A percentile compares a stretch with the other conserved stretches of the same genome.
Evolutionary conservation across 1,284 basidiomycete genomes (phyloP).

Genomic region (Schizophyllum amplum): DNA sequence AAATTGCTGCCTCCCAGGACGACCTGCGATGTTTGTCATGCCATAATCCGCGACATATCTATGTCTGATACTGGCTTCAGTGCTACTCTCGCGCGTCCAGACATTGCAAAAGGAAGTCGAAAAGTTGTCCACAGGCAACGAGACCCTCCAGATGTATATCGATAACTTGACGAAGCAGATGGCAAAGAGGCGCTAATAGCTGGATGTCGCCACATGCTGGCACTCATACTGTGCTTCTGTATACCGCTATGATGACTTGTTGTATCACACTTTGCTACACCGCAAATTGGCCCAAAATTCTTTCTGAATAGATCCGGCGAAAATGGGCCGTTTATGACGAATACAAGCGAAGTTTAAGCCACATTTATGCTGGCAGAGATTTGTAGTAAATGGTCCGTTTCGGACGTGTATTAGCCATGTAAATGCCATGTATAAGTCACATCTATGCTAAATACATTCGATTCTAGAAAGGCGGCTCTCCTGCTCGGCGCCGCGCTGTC

Average conservation of each 20-base stretch:
- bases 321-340: no score
- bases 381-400: no score
- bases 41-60: not conserved
- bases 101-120: slow-evolving; percentile 67
- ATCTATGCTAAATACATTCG: slow-evolving; percentile 54
- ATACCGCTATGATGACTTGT: no score
- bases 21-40: slow-evolving; percentile 56
- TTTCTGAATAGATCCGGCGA: no score
- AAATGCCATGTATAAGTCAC: slow-evolving; percentile 26
- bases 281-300: no score
- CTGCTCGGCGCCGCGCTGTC: slow-evolving; percentile 24
- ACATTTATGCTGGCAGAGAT: no score
- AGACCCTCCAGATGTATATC: slow-evolving; percentile 81
- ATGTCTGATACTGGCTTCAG: slow-evolving; percentile 27
- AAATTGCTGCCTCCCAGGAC: slow-evolving; percentile 63
- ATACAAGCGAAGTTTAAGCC: no score
- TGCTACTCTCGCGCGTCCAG: slow-evolving; percentile 58
- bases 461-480: slow-evolving; percentile 50
- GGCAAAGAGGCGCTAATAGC: slow-evolving; percentile 58
- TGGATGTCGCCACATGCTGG: no score
- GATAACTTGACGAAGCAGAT: slow-evolving; percentile 81
- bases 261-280: no score
- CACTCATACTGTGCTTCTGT: no score
- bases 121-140: slow-evolving; percentile 70
- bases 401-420: no score